Percentiles rank a stretch among this genome's conserved stretches.
These are phyloP conservation scores for Serendipita indica DNA, from an alignment of 768 basidiomycete genomes.

Conservation along the genomic window DNA sequence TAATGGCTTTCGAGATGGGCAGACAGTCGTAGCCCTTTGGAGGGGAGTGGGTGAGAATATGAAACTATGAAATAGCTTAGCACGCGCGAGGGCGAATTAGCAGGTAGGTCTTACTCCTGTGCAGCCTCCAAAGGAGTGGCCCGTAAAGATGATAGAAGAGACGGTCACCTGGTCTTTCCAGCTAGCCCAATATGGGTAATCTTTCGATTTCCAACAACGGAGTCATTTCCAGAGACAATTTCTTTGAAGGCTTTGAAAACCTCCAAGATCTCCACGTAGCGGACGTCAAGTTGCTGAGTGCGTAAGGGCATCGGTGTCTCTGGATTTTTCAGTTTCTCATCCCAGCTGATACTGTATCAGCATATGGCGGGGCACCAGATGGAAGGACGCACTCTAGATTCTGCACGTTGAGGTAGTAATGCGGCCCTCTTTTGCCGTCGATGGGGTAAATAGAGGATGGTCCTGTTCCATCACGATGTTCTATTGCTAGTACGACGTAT, in stretches of 20 bases:
- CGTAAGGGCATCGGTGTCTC: slow-evolving; percentile 36
- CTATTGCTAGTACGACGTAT: slow-evolving; percentile 64
- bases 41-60: slow-evolving; percentile 38
- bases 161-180: slow-evolving; percentile 20
- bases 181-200: slow-evolving; percentile 25
- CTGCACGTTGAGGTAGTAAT: slow-evolving; percentile 39
- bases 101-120: slow-evolving; percentile 26
- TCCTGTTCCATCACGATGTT: slow-evolving; percentile 72
- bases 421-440: slow-evolving; percentile 20
- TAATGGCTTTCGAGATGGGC: slow-evolving; percentile 41
- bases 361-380: slow-evolving; percentile 17
- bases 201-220: slow-evolving; percentile 33
- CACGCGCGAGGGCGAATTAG: not conserved
- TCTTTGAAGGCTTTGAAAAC: slow-evolving; percentile 42
- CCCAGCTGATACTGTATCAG: slow-evolving; percentile 18
- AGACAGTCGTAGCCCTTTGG: slow-evolving; percentile 29
- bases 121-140: slow-evolving; percentile 45
- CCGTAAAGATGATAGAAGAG: slow-evolving; percentile 28
- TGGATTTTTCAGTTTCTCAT: slow-evolving; percentile 17
- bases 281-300: slow-evolving; percentile 51
- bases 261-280: slow-evolving; percentile 53
- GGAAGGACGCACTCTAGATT: slow-evolving; percentile 28
- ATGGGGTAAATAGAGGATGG: slow-evolving; percentile 32
- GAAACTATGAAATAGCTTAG: slow-evolving; percentile 28
- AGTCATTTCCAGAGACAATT: slow-evolving; percentile 29